Evolutionary conservation across 768 basidiomycete genomes (phyloP).

Genomic region (Mycena filopes): DNA sequence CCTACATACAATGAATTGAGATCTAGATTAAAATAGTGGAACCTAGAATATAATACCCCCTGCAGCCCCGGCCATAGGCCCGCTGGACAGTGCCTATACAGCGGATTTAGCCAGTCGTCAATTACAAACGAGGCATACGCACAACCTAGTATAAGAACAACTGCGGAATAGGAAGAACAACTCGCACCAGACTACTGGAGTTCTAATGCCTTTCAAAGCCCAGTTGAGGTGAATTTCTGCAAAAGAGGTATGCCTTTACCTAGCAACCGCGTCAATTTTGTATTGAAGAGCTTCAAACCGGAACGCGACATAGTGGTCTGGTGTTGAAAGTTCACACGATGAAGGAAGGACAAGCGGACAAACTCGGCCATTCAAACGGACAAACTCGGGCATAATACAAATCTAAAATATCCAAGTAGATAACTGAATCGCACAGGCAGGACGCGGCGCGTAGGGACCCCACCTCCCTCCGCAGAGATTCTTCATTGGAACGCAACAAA

Average conservation of each 20-base stretch:
- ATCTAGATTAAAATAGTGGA: constrained; percentile 7
- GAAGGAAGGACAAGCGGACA: not conserved
- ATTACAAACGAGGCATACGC: not conserved
- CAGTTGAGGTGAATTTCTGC: not conserved
- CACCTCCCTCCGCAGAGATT: too few relatives aligned
- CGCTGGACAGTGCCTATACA: not conserved
- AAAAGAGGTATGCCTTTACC: constrained; percentile 45
- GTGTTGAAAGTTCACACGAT: not conserved
- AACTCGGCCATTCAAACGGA: not conserved
- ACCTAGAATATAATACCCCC: constrained; percentile 52
- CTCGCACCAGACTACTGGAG: constrained; percentile 5
- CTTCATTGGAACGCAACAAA: constrained; percentile 1
- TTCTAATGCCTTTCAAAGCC: constrained; percentile 24
- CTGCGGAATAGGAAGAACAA: too few relatives aligned
- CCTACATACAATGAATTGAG: constrained; percentile 40
- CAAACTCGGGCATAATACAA: constrained; percentile 2
- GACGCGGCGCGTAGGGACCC: too few relatives aligned
- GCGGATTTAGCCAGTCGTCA: not conserved
- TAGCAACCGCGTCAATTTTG: constrained; percentile 60
- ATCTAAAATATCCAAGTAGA: not conserved
- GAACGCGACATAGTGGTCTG: constrained; percentile 18
- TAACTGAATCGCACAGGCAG: too few relatives aligned
- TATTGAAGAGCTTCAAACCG: constrained; percentile 41
- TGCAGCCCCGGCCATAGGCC: constrained; percentile 76
- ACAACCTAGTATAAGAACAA: not conserved